These are phyloP conservation scores for Microbotryum intermedium DNA, from an alignment of 1,284 basidiomycete genomes.

Conservation along the genomic window DNA sequence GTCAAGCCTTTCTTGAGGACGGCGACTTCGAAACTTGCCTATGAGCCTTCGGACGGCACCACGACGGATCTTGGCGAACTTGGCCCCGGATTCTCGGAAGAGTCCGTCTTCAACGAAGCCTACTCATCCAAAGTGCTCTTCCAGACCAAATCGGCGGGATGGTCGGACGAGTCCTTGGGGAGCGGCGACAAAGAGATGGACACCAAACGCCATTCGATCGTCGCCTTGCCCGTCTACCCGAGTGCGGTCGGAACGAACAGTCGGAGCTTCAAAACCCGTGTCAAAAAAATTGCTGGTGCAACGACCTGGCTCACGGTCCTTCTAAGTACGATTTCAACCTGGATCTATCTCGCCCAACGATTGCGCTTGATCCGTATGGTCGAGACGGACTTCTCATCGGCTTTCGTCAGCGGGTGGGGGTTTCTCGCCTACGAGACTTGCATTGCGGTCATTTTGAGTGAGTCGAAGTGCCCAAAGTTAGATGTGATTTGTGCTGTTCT, in stretches of 20 bases:
- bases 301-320: slow-evolving; percentile 7
- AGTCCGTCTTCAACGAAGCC: slow-evolving; percentile 1
- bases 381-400: slow-evolving; percentile 16
- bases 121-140: background rate
- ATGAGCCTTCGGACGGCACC: no score
- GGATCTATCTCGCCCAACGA: slow-evolving; percentile 14
- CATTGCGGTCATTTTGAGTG: slow-evolving; percentile 22
- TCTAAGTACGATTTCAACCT: slow-evolving; percentile 8
- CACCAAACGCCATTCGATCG: slow-evolving; percentile 19
- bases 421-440: slow-evolving; percentile 29
- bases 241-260: slow-evolving; percentile 6
- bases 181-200: slow-evolving; percentile 5
- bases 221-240: slow-evolving; percentile 27
- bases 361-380: slow-evolving; percentile 10
- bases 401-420: slow-evolving; percentile 30
- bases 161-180: slow-evolving; percentile 24
- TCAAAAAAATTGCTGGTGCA: slow-evolving; percentile 3
- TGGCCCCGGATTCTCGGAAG: background rate
- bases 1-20: no score
- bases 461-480: background rate
- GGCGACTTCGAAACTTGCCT: no score
- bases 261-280: slow-evolving; percentile 1
- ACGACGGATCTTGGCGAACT: no score
- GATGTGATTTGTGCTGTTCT: no score
- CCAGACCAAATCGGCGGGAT: background rate